Evolutionary conservation across 768 basidiomycete species (phyloP).

Genomic region (Pleurotus pulmonarius): DNA sequence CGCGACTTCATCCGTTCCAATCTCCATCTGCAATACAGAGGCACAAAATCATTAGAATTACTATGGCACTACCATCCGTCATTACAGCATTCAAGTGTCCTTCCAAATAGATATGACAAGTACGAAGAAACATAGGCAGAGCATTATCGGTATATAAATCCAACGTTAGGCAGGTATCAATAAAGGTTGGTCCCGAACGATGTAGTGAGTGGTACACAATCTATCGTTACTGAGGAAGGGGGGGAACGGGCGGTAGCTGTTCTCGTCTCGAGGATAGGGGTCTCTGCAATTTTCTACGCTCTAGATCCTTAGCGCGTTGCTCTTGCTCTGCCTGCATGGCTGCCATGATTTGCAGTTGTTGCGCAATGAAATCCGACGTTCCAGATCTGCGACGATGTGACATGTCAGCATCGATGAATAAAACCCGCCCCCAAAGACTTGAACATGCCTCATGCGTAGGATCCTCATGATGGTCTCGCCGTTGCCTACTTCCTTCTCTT

Average conservation of each 20-base stretch:
- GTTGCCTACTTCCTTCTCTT: slow-evolving; percentile 70
- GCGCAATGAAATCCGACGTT: slow-evolving; percentile 83
- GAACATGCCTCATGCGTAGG: slow-evolving; percentile 82
- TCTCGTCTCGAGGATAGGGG: slow-evolving; percentile 27
- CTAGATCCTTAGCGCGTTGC: slow-evolving; percentile 57
- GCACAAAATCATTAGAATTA: no score
- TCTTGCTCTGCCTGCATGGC: slow-evolving; percentile 85
- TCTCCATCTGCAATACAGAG: no score
- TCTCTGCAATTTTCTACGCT: slow-evolving; percentile 57
- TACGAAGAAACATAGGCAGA: no score
- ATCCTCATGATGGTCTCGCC: slow-evolving; percentile 95
- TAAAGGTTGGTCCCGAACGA: no score
- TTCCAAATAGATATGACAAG: no score
- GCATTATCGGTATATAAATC: no score
- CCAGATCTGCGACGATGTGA: slow-evolving; percentile 48
- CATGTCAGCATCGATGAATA: not conserved
- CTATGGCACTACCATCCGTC: no score
- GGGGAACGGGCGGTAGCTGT: slow-evolving; percentile 34
- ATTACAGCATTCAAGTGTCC: no score
- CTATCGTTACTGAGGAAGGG: slow-evolving; percentile 22
- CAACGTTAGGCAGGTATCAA: no score
- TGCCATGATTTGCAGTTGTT: slow-evolving; percentile 79
- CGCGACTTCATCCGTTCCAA: no score
- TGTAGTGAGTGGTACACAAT: no score
- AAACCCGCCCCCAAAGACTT: not conserved